Evolutionary conservation across 2,329 filamentous ascomycete genomes (phyloP).

Genomic region (Aspergillus sp.): DNA sequence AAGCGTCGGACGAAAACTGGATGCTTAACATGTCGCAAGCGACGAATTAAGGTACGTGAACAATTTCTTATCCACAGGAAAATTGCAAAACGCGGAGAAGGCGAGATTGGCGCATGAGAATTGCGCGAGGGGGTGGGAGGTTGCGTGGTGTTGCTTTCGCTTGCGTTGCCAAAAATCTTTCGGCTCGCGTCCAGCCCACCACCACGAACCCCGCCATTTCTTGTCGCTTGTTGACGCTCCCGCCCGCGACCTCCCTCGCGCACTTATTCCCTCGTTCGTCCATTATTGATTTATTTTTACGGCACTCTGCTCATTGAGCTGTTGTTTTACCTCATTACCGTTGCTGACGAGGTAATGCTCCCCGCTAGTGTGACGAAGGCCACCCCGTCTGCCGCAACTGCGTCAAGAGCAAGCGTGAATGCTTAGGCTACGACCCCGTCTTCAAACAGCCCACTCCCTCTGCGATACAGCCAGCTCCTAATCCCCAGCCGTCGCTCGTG

Average conservation of each 20-base stretch:
- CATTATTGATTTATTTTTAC: neutral
- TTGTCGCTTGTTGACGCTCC: slow-evolving; percentile 27
- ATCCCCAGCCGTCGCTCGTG: slow-evolving; percentile 42
- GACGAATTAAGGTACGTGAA: slow-evolving; percentile 69
- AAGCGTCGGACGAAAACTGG: slow-evolving; percentile 73
- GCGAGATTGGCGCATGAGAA: slow-evolving; percentile 2
- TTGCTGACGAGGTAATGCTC: slow-evolving; percentile 8
- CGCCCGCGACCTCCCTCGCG: slow-evolving; percentile 14
- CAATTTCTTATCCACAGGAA: slow-evolving; percentile 1
- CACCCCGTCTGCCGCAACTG: slow-evolving; percentile 82
- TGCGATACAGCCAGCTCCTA: slow-evolving; percentile 63
- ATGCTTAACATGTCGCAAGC: slow-evolving; percentile 65
- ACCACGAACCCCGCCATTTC: slow-evolving; percentile 22
- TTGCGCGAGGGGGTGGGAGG: slow-evolving; percentile 10
- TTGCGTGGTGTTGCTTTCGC: slow-evolving; percentile 23
- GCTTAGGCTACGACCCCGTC: slow-evolving; percentile 67
- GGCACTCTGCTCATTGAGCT: neutral
- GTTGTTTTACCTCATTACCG: neutral
- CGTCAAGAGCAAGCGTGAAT: slow-evolving; percentile 67
- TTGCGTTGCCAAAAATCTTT: slow-evolving; percentile 20
- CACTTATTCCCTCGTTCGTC: neutral
- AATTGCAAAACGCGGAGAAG: neutral
- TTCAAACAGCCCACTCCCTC: slow-evolving; percentile 69
- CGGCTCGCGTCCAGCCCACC: slow-evolving; percentile 20
- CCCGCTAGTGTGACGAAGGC: slow-evolving; percentile 83